Evolutionary conservation across 257 asterid genomes (phyloP).

Genomic region (Avicennia marina): DNA sequence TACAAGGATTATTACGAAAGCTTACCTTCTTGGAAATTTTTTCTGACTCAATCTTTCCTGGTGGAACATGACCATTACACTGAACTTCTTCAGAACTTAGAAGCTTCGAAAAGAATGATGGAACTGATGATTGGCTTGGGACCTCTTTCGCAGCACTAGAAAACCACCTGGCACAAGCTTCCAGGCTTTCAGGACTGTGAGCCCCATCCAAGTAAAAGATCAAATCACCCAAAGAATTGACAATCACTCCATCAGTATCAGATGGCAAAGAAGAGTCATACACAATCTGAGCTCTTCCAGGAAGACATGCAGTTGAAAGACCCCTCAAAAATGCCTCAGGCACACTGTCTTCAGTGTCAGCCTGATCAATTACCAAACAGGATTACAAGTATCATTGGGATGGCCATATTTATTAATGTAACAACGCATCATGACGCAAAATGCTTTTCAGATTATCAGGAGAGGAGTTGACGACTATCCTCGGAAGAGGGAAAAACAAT

Average conservation of each 20-base stretch:
- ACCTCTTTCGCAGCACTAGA: slow-evolving; percentile 50
- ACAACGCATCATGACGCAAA: too few species aligned
- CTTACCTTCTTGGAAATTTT: slow-evolving; percentile 63
- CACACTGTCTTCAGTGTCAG: slow-evolving; percentile 32
- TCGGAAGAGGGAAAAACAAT: too few species aligned
- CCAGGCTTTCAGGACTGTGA: slow-evolving; percentile 96
- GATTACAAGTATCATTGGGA: slow-evolving; percentile 1
- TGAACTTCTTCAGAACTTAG: slow-evolving; percentile 15
- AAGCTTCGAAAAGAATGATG: slow-evolving; percentile 23
- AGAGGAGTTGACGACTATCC: too few species aligned
- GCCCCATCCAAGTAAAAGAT: slow-evolving; percentile 87
- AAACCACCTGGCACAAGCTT: slow-evolving; percentile 90
- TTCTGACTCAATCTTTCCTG: slow-evolving; percentile 17
- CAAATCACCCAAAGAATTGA: slow-evolving; percentile 49
- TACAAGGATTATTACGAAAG: background rate
- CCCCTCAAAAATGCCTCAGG: slow-evolving; percentile 77
- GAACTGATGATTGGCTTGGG: slow-evolving; percentile 19
- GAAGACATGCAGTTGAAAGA: slow-evolving; percentile 71
- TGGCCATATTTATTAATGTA: too few species aligned
- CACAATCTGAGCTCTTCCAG: slow-evolving; percentile 81
- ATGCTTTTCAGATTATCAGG: too few species aligned
- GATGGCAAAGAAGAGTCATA: slow-evolving; percentile 36
- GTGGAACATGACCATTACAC: slow-evolving; percentile 33
- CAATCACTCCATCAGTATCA: slow-evolving; percentile 19
- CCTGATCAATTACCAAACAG: slow-evolving; percentile 29